Evolutionary conservation across 371 early-diverging fungal genomes (phyloP), one percentile per base, ranked within the genome.

Genomic region (Mucor mucedo): DNA sequence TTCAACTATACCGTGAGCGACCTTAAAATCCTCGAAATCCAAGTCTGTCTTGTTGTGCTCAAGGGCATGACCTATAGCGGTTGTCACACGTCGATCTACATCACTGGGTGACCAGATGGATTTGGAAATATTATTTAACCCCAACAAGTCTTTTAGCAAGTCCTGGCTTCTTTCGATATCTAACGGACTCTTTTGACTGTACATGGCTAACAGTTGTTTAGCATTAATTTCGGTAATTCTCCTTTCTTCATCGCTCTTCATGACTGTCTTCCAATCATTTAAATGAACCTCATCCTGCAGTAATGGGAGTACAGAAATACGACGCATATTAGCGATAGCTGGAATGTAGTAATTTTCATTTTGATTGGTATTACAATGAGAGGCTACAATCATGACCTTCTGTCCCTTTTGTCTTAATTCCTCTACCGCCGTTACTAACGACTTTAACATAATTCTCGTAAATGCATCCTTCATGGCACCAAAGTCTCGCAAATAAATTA

Each of bases 401-500:
- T 83, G 85, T 13, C 79, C 80, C 29, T 80, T 78, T 52, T 74
- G 73, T 30, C 76, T 75, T 32, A 84, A 53, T 0, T 77, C 78
- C 33, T 81, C 78, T 13, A 80, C 70, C 0, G 84, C 79, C 0
- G 42, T 54, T 27, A 77, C 54, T 52, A 85, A 48, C 1, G 83
- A 65, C 13, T 83, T 73, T 3, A 84, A 56, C 58, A 80, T 54
- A 4, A 76, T 47, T 9, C 72, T 50, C 8, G 74, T 75, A 44
- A 75, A 67, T 4, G 71, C 64, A 9, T 78, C 81, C 21, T 78
- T 66, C 64, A 84, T 82, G 3, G 75, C 75, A 11, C 71, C 72
- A 60, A 78, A 79, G 42, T 85, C 86, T 45, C 80, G 71, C 48
- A 85, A 52, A 42, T 81, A 83, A 28, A 85, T 59, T 32, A 79